A percentile compares a stretch with the other conserved stretches of the same genome.
Evolutionary conservation across 1,284 basidiomycete genomes (phyloP).

Genomic region (Trichosporon coremiiforme): DNA sequence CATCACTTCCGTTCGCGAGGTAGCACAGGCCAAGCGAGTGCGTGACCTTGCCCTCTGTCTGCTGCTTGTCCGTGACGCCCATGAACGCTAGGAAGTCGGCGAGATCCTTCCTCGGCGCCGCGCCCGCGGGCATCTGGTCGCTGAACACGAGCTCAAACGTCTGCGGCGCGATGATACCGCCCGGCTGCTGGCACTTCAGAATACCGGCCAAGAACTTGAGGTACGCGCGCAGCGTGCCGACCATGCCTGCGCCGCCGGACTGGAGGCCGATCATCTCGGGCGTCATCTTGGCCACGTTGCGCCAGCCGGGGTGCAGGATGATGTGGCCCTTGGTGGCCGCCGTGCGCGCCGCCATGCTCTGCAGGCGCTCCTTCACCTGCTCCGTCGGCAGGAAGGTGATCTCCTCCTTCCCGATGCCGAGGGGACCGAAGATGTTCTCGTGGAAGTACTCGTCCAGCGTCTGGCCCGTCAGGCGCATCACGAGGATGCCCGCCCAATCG

Average conservation of each 20-base stretch:
- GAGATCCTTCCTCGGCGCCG: slow-evolving; percentile 26
- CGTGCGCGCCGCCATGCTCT: slow-evolving; percentile 27
- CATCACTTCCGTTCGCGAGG: neutral
- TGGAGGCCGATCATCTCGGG: slow-evolving; percentile 29
- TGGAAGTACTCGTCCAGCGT: slow-evolving; percentile 47
- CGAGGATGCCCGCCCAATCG: slow-evolving; percentile 50
- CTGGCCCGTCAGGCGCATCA: slow-evolving; percentile 44
- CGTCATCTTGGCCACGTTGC: slow-evolving; percentile 30
- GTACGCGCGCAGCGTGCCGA: slow-evolving; percentile 44
- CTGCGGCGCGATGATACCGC: slow-evolving; percentile 31
- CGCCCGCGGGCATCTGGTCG: slow-evolving; percentile 29
- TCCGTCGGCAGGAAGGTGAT: slow-evolving; percentile 44
- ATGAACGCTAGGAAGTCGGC: slow-evolving; percentile 17
- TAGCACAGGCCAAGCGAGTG: slow-evolving; percentile 27
- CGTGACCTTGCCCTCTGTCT: slow-evolving; percentile 18
- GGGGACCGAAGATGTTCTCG: slow-evolving; percentile 46
- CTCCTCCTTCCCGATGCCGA: slow-evolving; percentile 34
- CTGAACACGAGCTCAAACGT: slow-evolving; percentile 38
- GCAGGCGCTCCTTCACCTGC: slow-evolving; percentile 31
- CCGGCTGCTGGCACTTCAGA: slow-evolving; percentile 32
- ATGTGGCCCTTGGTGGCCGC: slow-evolving; percentile 26
- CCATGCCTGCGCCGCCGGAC: slow-evolving; percentile 46
- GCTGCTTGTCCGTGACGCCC: slow-evolving; percentile 23
- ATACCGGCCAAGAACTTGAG: slow-evolving; percentile 39
- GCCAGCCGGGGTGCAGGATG: slow-evolving; percentile 38